A percentile compares a stretch with the other conserved stretches of the same genome.
Conservation (phyloP, 306 rosid species). For the Dalbergia oliveri region DNA sequence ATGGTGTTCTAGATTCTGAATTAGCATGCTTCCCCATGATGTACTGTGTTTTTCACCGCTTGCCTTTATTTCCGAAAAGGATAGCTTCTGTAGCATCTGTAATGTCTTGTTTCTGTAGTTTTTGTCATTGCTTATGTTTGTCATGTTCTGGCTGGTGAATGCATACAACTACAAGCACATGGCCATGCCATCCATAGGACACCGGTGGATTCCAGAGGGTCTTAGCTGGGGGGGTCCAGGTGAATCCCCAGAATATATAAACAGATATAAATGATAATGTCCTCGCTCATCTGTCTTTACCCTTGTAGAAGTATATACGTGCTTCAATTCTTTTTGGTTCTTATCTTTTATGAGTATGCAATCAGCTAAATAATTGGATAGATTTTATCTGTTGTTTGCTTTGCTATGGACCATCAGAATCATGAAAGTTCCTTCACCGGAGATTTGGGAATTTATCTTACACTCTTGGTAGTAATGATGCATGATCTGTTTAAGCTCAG, state of each 20-base stretch:
- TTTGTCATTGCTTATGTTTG: constrained; percentile 26
- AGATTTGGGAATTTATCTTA: constrained; percentile 16
- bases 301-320: not conserved
- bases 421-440: not conserved
- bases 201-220: constrained; percentile 1
- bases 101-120: not conserved
- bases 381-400: constrained; percentile 15
- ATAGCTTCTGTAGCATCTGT: not conserved
- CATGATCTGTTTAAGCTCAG: not conserved
- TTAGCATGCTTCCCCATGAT: constrained; percentile 16
- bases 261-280: not conserved
- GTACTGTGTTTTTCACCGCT: constrained; percentile 4
- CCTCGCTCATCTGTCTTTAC: not conserved
- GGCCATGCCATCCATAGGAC: not conserved
- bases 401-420: constrained; percentile 17
- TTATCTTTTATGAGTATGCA: not conserved
- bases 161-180: constrained; percentile 3
- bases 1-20: not conserved
- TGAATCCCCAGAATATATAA: constrained; percentile 1
- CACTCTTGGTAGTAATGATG: not conserved
- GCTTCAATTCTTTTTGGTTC: not conserved
- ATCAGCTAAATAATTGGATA: not conserved
- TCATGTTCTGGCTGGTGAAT: constrained; percentile 7
- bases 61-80: not conserved
- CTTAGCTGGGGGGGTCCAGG: not conserved